These are phyloP conservation scores for Clausena lansium DNA, from an alignment of 345 rosid genomes.

Conservation along the genomic window DNA sequence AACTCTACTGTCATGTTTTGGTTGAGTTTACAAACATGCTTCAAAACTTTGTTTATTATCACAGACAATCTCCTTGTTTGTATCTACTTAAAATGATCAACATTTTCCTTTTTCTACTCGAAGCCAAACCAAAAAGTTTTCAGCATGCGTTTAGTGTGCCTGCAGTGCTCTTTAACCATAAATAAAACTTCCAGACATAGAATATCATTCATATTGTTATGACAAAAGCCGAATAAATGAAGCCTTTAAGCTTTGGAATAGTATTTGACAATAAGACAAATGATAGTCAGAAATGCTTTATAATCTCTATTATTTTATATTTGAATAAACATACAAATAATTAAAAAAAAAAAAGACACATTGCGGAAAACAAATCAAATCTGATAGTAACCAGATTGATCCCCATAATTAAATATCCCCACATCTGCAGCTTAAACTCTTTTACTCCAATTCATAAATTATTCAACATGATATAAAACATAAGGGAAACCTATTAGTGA, in stretches of 20 bases:
- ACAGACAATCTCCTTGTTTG: neutral
- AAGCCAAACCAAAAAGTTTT: neutral
- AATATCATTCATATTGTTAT: neutral
- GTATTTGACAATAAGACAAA: neutral
- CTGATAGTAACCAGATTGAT: neutral
- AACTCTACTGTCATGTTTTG: neutral
- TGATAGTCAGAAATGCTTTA: neutral
- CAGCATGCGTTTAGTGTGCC: neutral
- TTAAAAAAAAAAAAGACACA: neutral
- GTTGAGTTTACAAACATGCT: neutral
- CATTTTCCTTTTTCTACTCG: neutral
- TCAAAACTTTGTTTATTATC: neutral
- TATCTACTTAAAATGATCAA: neutral
- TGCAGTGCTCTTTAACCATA: neutral
- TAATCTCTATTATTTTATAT: neutral
- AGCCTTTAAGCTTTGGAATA: neutral
- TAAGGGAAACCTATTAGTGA: conserved; percentile 30
- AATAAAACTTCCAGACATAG: neutral
- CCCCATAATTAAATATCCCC: neutral
- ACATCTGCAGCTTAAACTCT: neutral
- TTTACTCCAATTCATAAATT: neutral
- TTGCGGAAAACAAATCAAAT: neutral
- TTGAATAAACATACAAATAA: neutral
- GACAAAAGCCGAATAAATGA: neutral
- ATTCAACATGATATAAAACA: neutral